Evolutionary conservation across 2,329 filamentous ascomycete genomes (phyloP).

Genomic region (Penicillium glabrum): DNA sequence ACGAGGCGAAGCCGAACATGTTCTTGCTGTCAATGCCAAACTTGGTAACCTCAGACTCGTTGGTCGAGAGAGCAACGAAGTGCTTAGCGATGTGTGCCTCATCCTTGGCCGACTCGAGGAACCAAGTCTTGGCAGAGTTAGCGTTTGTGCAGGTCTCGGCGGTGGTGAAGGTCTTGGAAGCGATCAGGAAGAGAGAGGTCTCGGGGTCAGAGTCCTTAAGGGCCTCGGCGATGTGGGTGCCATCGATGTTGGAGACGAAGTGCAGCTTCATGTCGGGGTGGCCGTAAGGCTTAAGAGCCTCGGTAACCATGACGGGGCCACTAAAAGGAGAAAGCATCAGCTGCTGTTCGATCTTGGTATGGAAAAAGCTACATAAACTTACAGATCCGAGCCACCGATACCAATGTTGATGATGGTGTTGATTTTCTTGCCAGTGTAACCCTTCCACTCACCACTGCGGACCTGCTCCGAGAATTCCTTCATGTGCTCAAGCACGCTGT

Average conservation of each 20-base stretch:
- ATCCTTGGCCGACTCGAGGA: constrained; percentile 82
- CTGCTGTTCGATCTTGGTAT: neutral
- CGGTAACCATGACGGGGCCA: constrained; percentile 97
- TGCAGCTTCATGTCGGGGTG: constrained; percentile 83
- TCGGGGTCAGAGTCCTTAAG: constrained; percentile 86
- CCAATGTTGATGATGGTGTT: constrained; percentile 96
- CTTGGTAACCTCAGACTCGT: constrained; percentile 92
- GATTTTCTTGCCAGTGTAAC: constrained; percentile 94
- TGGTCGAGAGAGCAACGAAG: constrained; percentile 97
- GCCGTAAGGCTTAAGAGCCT: constrained; percentile 93
- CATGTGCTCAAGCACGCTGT: constrained; percentile 91
- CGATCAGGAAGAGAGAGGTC: constrained; percentile 97
- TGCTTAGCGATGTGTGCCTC: constrained; percentile 82
- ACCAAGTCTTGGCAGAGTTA: constrained; percentile 96
- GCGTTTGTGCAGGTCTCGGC: constrained; percentile 97
- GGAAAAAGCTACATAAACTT: constrained; percentile 45
- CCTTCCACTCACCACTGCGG: constrained; percentile 93
- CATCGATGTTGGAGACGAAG: constrained; percentile 99
- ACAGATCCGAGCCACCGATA: constrained; percentile 98
- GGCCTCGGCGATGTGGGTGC: constrained; percentile 95
- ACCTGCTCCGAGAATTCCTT: constrained; percentile 97
- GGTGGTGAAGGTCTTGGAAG: constrained; percentile 99
- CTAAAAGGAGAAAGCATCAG: constrained; percentile 44
- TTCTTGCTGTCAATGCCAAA: constrained; percentile 98
- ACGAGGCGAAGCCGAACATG: constrained; percentile 99